phyloP scores from a whole-genome alignment of 2,329 filamentous ascomycete species.

The Truncatella angustata region DNA sequence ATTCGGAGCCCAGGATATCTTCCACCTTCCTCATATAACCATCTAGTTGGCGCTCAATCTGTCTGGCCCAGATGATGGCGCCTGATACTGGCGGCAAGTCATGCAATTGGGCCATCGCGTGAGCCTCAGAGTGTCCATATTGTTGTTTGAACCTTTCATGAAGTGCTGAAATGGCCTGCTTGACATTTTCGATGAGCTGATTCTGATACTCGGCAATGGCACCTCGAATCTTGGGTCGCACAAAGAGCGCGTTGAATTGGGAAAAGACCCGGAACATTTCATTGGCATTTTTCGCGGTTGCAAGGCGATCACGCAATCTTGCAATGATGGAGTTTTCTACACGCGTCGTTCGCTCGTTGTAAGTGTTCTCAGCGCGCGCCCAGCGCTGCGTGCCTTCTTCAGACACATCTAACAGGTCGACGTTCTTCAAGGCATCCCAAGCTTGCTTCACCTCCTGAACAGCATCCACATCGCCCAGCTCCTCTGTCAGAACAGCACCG shows the following conservation, averaged over 20 bases:
- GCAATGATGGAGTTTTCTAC: conserved; percentile 99
- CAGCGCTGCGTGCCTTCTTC: conserved; percentile 86
- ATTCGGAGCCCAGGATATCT: conserved; percentile 90
- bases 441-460: conserved; percentile 95
- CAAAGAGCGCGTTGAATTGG: conserved; percentile 98
- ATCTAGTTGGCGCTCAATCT: conserved; percentile 94
- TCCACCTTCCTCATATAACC: conserved; percentile 99
- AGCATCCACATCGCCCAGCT: conserved; percentile 95
- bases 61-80: conserved; percentile 94
- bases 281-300: conserved; percentile 93
- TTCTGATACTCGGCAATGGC: conserved; percentile 98
- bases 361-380: conserved; percentile 91
- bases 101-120: conserved; percentile 95
- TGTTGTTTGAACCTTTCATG: conserved; percentile 99
- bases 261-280: conserved; percentile 99
- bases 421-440: conserved; percentile 90
- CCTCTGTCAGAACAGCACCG: conserved; percentile 75
- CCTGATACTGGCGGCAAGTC: conserved; percentile 95
- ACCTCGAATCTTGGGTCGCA: conserved; percentile 97
- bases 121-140: conserved; percentile 95
- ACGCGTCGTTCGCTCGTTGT: conserved; percentile 94
- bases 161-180: conserved; percentile 87
- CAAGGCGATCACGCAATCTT: conserved; percentile 83
- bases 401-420: conserved; percentile 91
- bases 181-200: conserved; percentile 96